These are phyloP conservation scores for Termitomyces sp. DNA, from an alignment of 768 basidiomycete genomes.

Conservation along the genomic window DNA sequence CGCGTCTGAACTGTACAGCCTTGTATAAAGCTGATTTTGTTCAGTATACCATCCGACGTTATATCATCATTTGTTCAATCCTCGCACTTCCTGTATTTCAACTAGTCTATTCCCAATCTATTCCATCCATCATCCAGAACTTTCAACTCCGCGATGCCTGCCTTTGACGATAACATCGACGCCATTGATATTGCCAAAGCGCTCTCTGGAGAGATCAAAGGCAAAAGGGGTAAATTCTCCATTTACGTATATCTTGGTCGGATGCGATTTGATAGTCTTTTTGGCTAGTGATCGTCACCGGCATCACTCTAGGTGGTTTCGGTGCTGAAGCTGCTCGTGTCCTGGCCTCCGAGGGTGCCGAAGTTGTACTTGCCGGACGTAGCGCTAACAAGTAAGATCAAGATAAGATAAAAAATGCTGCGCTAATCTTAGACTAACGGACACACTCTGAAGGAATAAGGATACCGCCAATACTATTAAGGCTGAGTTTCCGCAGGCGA, in stretches of 20 bases:
- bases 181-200: conserved; percentile 4
- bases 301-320: conserved; percentile 8
- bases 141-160: neutral
- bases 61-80: too few species aligned
- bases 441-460: conserved; percentile 7
- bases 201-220: conserved; percentile 7
- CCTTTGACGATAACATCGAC: neutral
- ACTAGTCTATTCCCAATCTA: too few species aligned
- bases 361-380: conserved; percentile 8
- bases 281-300: conserved; percentile 3
- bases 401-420: neutral
- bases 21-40: too few species aligned
- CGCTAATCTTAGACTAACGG: too few species aligned
- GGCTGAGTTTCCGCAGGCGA: conserved; percentile 7
- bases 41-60: too few species aligned
- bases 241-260: neutral
- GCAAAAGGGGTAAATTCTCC: conserved; percentile 10
- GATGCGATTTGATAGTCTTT: too few species aligned
- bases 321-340: conserved; percentile 10
- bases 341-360: conserved; percentile 4
- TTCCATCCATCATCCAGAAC: too few species aligned
- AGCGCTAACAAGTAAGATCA: conserved; percentile 1
- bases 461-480: conserved; percentile 5
- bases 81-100: too few species aligned
- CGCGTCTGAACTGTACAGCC: too few species aligned